phyloP scores from a whole-genome alignment of 116 monocot species.

The Zostera marina region DNA sequence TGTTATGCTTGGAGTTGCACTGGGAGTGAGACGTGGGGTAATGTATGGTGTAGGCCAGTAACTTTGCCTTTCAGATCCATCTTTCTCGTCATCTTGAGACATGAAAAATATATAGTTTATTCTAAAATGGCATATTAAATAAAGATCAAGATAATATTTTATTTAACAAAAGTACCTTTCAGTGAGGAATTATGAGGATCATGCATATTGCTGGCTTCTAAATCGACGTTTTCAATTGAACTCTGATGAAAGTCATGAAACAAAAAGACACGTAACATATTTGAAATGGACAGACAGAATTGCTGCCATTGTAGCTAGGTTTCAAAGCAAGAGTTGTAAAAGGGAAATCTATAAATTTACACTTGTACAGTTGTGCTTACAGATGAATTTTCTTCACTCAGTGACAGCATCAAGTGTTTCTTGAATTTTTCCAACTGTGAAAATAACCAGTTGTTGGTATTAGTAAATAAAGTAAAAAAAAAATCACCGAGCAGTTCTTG shows the following conservation, averaged over 20 bases:
- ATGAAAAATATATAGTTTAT: neutral
- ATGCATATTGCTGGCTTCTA: constrained; percentile 27
- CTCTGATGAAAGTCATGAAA: constrained; percentile 2
- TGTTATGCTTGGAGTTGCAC: constrained; percentile 42
- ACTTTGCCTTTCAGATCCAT: constrained; percentile 16
- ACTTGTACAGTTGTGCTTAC: constrained; percentile 19
- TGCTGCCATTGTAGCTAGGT: neutral
- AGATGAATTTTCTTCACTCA: constrained; percentile 56
- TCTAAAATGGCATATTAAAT: neutral
- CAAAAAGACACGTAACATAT: no score
- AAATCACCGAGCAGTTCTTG: no score
- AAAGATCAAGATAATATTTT: neutral
- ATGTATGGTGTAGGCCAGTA: constrained; percentile 35
- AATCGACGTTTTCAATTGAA: constrained; percentile 44
- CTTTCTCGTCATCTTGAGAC: constrained; percentile 23
- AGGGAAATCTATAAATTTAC: neutral
- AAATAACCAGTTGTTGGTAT: neutral
- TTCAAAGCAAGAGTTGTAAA: neutral
- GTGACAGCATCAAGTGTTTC: constrained; percentile 79
- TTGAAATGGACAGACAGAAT: constrained; percentile 1
- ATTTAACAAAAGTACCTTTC: constrained; percentile 30
- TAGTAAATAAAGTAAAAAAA: no score
- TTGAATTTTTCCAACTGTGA: constrained; percentile 36
- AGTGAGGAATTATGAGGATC: constrained; percentile 16
- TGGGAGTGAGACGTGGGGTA: constrained; percentile 48